Percentiles rank a stretch among this genome's conserved stretches.
Conservation (phyloP, 2,329 filamentous ascomycete genomes). For the Eurotiales sp. region DNA sequence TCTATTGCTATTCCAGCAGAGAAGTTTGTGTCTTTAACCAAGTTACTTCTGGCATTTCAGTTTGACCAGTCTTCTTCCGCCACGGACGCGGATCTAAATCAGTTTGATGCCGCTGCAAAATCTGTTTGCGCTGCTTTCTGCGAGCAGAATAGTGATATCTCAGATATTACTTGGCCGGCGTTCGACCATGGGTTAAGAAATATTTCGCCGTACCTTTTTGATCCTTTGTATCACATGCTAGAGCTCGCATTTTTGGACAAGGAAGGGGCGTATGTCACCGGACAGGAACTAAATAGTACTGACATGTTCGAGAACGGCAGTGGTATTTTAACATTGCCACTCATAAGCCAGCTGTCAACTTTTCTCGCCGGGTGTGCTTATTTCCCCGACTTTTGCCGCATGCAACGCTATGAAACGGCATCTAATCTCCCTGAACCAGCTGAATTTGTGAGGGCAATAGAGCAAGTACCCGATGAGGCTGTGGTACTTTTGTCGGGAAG, state of each 20-base stretch:
- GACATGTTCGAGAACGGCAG: too few relatives aligned
- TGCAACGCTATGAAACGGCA: neutral
- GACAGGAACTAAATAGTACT: neutral
- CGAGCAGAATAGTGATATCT: neutral
- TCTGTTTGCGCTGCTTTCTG: slow-evolving; percentile 1
- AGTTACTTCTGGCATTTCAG: neutral
- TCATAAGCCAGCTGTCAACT: slow-evolving; percentile 1
- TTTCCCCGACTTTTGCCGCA: neutral
- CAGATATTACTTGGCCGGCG: slow-evolving; percentile 4
- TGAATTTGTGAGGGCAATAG: neutral
- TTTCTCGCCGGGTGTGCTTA: neutral
- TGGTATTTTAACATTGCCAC: neutral
- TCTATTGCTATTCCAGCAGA: neutral
- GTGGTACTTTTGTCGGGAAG: slow-evolving; percentile 4
- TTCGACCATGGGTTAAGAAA: slow-evolving; percentile 1
- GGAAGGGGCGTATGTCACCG: neutral
- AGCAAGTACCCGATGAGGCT: neutral
- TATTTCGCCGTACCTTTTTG: slow-evolving; percentile 2
- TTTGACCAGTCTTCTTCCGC: neutral
- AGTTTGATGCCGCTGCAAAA: neutral
- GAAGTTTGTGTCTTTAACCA: neutral
- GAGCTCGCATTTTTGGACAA: neutral
- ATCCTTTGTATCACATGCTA: slow-evolving; percentile 3
- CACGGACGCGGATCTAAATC: neutral
- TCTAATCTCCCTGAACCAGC: neutral